Evolutionary conservation across 305 asterid genomes (phyloP).

Genomic region (Solanum hybrid): DNA sequence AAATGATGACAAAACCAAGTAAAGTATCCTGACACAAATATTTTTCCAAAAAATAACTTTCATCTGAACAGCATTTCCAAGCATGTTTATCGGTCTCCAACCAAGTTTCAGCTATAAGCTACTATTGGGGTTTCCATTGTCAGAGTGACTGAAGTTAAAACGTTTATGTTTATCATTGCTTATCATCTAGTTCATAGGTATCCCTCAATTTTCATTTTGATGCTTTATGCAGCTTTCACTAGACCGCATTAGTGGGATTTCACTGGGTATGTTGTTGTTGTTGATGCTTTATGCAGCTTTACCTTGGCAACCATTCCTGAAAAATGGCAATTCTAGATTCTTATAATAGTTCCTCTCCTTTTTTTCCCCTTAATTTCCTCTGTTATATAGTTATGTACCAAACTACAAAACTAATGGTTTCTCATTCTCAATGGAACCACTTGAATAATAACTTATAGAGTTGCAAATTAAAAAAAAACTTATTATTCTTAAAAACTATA

Average conservation of each 20-base stretch:
- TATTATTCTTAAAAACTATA: neutral
- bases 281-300: neutral
- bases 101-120: neutral
- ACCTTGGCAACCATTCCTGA: neutral
- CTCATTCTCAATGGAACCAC: neutral
- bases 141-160: neutral
- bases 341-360: neutral
- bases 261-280: neutral
- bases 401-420: neutral
- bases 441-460: neutral
- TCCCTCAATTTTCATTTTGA: neutral
- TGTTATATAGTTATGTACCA: neutral
- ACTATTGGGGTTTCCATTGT: neutral
- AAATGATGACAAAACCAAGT: neutral
- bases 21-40: neutral
- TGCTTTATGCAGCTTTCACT: neutral
- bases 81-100: neutral
- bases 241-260: neutral
- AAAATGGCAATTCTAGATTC: neutral
- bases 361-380: neutral
- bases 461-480: neutral
- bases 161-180: neutral
- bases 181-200: neutral
- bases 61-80: neutral
- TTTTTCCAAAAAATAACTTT: neutral